Base-by-base conservation (phyloP, 139 green algal genomes). In the Asterochloris erici region DNA sequence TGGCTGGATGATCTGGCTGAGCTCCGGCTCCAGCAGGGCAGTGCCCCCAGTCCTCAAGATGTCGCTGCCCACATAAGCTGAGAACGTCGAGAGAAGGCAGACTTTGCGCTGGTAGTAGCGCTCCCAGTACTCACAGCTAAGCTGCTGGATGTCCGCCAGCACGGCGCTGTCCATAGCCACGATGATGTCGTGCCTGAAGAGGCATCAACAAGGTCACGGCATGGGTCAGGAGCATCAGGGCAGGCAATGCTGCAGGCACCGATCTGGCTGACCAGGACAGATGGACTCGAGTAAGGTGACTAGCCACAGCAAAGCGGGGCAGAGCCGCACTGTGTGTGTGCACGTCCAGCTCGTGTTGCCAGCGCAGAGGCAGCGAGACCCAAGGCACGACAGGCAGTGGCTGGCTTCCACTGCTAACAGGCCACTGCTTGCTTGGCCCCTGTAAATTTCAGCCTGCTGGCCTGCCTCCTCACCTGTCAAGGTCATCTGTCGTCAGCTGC, bases 401-500 rank as follows among this genome's bases (percentile, higher is more conserved):
- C 16, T 54, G 38, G 24, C n/a, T 19, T 19, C 14, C 17, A 75
- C 19, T 54, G 23, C 14, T 61, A 10, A 76, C 24, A 28, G 16
- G 9, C 24, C 26, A 19, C 24, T 28, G n/a, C 2, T 29, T 71
- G 17, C 21, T 23, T 71, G 17, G 66, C 4, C 21, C 66, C 17
- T 26, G 17, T 21, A 23, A 4, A 71, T 4, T 71, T 9, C 66
- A 26, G 66, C 1, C 66, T 26, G 19, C 66, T 71, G 66, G 66
- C 66, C 17, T 26, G 21, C 17, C 19, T 71, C 66, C 66, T 26
- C 66, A 87, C 62, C 81, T 77, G 63, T 90, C 85, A 47, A 90
- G 77, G 74, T 90, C 87, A 19, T 82, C 78, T 24, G 79, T 19
- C 19, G 86, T 84, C 61, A 90, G 85, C 23, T 61, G 74, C 77